Base-by-base conservation (phyloP, 352 stramenopile species). In the Phytophthora colocasiae region DNA sequence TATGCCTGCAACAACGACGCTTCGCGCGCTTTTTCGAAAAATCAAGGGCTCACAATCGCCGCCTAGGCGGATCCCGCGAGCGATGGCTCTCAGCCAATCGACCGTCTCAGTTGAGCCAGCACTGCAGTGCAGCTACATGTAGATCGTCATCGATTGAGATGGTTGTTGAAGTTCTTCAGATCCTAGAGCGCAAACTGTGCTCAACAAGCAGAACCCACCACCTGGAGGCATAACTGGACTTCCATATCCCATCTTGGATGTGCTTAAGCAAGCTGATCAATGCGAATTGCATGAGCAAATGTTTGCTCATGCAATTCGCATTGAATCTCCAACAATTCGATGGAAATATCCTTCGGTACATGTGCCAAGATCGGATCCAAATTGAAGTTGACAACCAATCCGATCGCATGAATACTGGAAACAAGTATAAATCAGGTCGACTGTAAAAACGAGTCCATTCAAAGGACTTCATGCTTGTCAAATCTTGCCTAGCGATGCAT, bases 11-110 rank as follows among this genome's bases (percentile, higher is more conserved):
- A 36, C 8, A 22, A 43, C 62, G 64, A 66, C 63, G 63, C 49
- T 61, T 67, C 50, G 56, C 29, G 54, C 54, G 39, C 55, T 47
- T 48, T 47, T 71, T 71, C 63, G 40, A 71, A 58, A 71, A 71
- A 63, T 14, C 34, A 68, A 71, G 49, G 63, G 63, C 43, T 56
- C 39, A 55, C 41, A 60, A 40, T 34, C 46, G 46, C 39, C 17
- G 14, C 14, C 44, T 46, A 45, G 5, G 34, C 32, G n/a, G 36
- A 45, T 57, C 53, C 17, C 45, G 27, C n/a, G 26, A 5, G 43
- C 43, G 43, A 68, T 39, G 62, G 11, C 34, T 47, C 14, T 11
- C 15, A 11, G 1, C 39, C 49, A 66, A 60, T 52, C 14, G 31
- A 47, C 45, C 41, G 19, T n/a, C 19, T 14, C 31, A 14, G 31